Conservation (phyloP, 2,329 filamentous ascomycete species). For the Nothophaeocryptopus gaeumannii region DNA sequence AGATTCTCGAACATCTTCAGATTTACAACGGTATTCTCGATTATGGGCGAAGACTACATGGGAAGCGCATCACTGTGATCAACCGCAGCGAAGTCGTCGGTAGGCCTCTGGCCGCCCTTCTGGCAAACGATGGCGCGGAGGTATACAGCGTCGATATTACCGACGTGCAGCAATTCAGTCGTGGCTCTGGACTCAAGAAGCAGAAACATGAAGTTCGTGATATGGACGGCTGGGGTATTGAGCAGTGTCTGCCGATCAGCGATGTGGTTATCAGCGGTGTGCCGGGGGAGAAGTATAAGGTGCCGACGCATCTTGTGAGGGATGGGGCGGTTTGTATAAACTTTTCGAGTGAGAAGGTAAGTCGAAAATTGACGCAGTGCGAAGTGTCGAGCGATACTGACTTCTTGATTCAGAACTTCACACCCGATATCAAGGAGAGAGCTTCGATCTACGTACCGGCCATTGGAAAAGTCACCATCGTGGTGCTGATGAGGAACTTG, state of each 20-base stretch:
- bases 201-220: conserved; percentile 82
- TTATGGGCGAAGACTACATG: conserved; percentile 88
- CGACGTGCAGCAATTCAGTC: conserved; percentile 86
- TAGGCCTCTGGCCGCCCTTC: conserved; percentile 81
- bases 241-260: conserved; percentile 79
- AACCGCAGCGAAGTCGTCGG: conserved; percentile 96
- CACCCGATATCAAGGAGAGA: conserved; percentile 85
- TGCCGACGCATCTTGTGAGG: conserved; percentile 76
- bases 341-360: conserved; percentile 82
- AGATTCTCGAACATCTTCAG: conserved; percentile 91
- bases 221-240: conserved; percentile 73
- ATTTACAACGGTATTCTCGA: conserved; percentile 96
- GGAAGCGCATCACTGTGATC: conserved; percentile 92
- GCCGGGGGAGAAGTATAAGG: conserved; percentile 82
- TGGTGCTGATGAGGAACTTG: conserved; percentile 82
- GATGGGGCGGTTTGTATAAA: conserved; percentile 98
- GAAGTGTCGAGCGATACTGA: not conserved
- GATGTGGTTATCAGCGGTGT: conserved; percentile 96
- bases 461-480: conserved; percentile 96
- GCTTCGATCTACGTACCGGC: conserved; percentile 96
- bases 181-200: conserved; percentile 82
- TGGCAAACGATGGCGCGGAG: conserved; percentile 92
- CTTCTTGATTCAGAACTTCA: conserved; percentile 65
- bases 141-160: conserved; percentile 94
- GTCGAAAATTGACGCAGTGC: conserved; percentile 9